phyloP scores from a whole-genome alignment of 2,329 filamentous ascomycete genomes.

The Fusarium austroafricanum region DNA sequence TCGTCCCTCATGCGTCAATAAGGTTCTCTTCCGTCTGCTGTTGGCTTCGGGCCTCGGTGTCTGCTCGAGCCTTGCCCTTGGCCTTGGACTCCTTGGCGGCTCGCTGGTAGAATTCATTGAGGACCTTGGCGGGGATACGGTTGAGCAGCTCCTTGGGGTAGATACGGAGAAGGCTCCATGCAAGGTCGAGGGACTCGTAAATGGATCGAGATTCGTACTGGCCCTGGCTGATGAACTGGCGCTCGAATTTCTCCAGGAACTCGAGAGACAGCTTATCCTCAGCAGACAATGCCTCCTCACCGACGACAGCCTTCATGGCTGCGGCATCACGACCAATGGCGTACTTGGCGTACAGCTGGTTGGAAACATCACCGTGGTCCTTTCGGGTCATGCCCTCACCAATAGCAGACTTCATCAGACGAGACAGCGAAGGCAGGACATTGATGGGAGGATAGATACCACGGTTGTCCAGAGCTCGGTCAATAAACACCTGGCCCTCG shows the following conservation, averaged over 20 bases:
- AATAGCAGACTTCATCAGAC: constrained; percentile 99
- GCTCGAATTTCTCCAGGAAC: constrained; percentile 98
- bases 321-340: constrained; percentile 98
- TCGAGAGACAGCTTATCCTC: constrained; percentile 98
- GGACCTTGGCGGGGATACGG: constrained; percentile 85
- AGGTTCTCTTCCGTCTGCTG: constrained; percentile 67
- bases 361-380: constrained; percentile 98
- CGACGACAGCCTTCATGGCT: constrained; percentile 99
- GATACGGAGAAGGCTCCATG: constrained; percentile 95
- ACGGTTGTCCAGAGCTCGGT: constrained; percentile 93
- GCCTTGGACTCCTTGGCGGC: constrained; percentile 71
- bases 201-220: constrained; percentile 93
- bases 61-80: constrained; percentile 68
- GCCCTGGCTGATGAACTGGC: constrained; percentile 91
- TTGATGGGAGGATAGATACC: constrained; percentile 99
- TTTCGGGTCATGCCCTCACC: constrained; percentile 96
- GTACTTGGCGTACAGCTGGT: constrained; percentile 99
- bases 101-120: constrained; percentile 85
- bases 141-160: constrained; percentile 99
- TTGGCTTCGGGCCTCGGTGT: constrained; percentile 54
- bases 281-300: constrained; percentile 93
- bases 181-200: constrained; percentile 92
- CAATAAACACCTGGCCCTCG: constrained; percentile 97
- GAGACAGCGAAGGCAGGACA: constrained; percentile 95
- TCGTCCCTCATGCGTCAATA: constrained; percentile 64